Percentiles rank a stretch among this genome's conserved stretches.
These are phyloP conservation scores for Taxawa tesnikishii DNA, from an alignment of 2,329 filamentous ascomycete species.

Conservation along the genomic window DNA sequence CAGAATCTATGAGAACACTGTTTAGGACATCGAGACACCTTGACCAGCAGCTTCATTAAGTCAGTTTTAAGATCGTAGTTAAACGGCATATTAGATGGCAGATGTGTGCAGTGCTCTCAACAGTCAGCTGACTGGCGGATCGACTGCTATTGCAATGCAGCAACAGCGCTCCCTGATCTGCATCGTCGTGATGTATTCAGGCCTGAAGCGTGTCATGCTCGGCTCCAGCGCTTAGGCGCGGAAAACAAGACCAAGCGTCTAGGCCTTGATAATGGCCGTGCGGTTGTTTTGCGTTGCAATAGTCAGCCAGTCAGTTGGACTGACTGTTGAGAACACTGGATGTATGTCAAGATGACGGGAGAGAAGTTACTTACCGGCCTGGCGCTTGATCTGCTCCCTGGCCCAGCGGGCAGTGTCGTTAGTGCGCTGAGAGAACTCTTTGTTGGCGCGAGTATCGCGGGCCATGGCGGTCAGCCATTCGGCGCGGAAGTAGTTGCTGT, in stretches of 20 bases:
- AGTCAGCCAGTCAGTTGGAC: too few relatives aligned
- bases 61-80: too few relatives aligned
- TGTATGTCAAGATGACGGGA: constrained; percentile 1
- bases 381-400: constrained; percentile 92
- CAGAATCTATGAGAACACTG: too few relatives aligned
- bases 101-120: too few relatives aligned
- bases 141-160: not conserved
- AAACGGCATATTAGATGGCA: too few relatives aligned
- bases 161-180: not conserved
- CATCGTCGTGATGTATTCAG: not conserved
- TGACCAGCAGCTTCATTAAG: too few relatives aligned
- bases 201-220: too few relatives aligned
- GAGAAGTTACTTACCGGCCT: constrained; percentile 29
- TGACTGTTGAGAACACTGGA: too few relatives aligned
- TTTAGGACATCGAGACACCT: too few relatives aligned
- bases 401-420: constrained; percentile 95
- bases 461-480: constrained; percentile 87
- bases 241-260: not conserved
- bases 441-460: constrained; percentile 81
- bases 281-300: not conserved
- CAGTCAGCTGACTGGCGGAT: too few relatives aligned
- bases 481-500: constrained; percentile 70
- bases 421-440: constrained; percentile 73
- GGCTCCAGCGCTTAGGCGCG: not conserved
- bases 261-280: not conserved